These are phyloP conservation scores for Tephrocybe rancida DNA, from an alignment of 768 basidiomycete species.

Conservation along the genomic window DNA sequence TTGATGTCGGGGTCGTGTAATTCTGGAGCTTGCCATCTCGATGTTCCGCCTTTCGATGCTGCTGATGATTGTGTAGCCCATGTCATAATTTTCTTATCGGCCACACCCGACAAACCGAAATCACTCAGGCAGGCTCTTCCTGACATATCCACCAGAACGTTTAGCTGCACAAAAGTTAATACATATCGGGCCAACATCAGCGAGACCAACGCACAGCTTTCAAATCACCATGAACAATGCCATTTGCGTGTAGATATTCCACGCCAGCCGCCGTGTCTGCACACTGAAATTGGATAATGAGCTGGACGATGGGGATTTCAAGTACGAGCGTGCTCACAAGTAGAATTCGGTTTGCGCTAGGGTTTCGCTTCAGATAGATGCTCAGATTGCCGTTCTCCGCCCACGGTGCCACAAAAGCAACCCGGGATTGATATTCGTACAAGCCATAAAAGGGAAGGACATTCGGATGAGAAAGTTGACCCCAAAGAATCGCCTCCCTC, in stretches of 20 bases:
- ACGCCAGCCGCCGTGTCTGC: constrained; percentile 27
- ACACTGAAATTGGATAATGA: background rate
- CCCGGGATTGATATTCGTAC: constrained; percentile 19
- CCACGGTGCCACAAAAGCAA: constrained; percentile 34
- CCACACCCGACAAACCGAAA: constrained; percentile 27
- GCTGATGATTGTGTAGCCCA: constrained; percentile 5
- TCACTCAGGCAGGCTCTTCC: constrained; percentile 26
- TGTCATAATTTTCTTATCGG: constrained; percentile 19
- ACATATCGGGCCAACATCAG: background rate
- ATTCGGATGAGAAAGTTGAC: constrained; percentile 30
- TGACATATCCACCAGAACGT: constrained; percentile 25
- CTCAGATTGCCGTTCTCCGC: constrained; percentile 23
- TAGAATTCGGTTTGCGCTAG: constrained; percentile 22
- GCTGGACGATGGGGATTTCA: too few species aligned
- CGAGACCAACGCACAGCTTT: constrained; percentile 20
- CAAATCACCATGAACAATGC: constrained; percentile 32
- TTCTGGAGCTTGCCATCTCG: constrained; percentile 31
- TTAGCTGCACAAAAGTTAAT: constrained; percentile 11
- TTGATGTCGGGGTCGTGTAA: constrained; percentile 10
- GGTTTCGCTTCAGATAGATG: constrained; percentile 26
- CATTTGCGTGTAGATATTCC: constrained; percentile 23
- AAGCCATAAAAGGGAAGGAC: constrained; percentile 31
- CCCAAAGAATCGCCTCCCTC: constrained; percentile 23
- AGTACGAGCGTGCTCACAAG: constrained; percentile 33
- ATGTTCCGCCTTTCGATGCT: constrained; percentile 18